A percentile compares a stretch with the other conserved stretches of the same genome.
Conservation (phyloP, 306 rosid genomes). For the Begonia masoniana region DNA sequence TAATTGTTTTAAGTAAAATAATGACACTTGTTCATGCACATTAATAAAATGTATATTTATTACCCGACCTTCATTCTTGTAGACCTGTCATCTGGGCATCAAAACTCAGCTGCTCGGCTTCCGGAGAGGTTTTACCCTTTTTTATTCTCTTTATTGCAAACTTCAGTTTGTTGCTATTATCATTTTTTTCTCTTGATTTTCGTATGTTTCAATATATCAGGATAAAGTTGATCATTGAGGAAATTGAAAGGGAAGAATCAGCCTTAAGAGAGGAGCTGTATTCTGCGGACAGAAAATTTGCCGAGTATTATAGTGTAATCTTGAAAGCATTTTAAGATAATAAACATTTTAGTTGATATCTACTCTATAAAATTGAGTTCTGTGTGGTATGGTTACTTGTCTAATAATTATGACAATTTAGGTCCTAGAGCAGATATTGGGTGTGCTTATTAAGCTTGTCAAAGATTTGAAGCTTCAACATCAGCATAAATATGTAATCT, state of each 20-base stretch:
- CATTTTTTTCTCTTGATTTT: conserved; percentile 7
- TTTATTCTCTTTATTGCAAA: not conserved
- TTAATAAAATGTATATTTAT: too few relatives aligned
- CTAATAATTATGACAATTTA: conserved; percentile 18
- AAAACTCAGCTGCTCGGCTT: conserved; percentile 60
- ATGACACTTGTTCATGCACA: too few relatives aligned
- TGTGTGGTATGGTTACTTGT: conserved; percentile 5
- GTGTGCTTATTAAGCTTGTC: conserved; percentile 77
- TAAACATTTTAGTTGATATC: too few relatives aligned
- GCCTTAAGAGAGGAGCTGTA: conserved; percentile 73
- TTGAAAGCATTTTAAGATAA: too few relatives aligned
- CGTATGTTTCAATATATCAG: conserved; percentile 29
- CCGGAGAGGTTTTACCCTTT: conserved; percentile 55
- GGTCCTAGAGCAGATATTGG: conserved; percentile 94
- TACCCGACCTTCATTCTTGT: conserved; percentile 9
- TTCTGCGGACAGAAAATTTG: conserved; percentile 75
- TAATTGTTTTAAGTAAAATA: too few relatives aligned
- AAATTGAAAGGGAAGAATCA: conserved; percentile 81
- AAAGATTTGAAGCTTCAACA: conserved; percentile 89
- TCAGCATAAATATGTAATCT: conserved; percentile 74
- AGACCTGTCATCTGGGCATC: conserved; percentile 60
- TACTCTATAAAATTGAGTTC: conserved; percentile 3
- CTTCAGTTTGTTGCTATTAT: conserved; percentile 1
- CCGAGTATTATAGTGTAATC: conserved; percentile 73
- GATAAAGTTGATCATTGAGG: conserved; percentile 78